phyloP scores from a whole-genome alignment of 1,284 basidiomycete genomes.

The Ceratobasidium theobromae region DNA sequence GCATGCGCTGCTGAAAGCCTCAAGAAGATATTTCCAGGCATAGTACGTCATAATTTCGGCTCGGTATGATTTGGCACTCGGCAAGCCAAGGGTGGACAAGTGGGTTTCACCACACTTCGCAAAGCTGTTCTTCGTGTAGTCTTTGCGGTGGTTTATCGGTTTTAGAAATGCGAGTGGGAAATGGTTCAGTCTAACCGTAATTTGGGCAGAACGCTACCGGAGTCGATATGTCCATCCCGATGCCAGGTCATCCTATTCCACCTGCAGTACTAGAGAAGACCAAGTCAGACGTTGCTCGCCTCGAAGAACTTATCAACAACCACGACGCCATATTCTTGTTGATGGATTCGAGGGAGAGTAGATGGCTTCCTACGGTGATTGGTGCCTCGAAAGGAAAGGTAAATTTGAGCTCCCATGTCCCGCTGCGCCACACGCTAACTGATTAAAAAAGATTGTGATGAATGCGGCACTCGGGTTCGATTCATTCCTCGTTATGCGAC shows the following conservation, averaged over 20 bases:
- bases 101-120: no score
- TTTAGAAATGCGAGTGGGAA: no score
- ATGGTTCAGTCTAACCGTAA: background rate
- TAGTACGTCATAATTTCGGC: constrained; percentile 59
- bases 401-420: background rate
- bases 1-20: constrained; percentile 85
- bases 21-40: constrained; percentile 88
- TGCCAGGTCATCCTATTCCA: constrained; percentile 93
- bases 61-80: no score
- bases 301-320: constrained; percentile 76
- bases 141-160: no score
- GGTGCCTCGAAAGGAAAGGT: constrained; percentile 83
- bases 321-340: constrained; percentile 92
- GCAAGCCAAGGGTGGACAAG: no score
- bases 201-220: constrained; percentile 70
- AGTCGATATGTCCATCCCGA: constrained; percentile 80
- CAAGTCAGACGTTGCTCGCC: constrained; percentile 64
- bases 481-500: constrained; percentile 95
- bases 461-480: constrained; percentile 97
- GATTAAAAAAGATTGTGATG: constrained; percentile 69
- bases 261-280: constrained; percentile 57
- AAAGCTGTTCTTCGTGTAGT: no score
- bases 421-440: background rate
- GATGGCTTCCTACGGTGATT: constrained; percentile 93
- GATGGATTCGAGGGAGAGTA: constrained; percentile 97